Percentiles rank a stretch among this genome's conserved stretches.
These are phyloP conservation scores for Cryoendolithus antarcticus DNA, from an alignment of 2,329 filamentous ascomycete species.

Conservation along the genomic window DNA sequence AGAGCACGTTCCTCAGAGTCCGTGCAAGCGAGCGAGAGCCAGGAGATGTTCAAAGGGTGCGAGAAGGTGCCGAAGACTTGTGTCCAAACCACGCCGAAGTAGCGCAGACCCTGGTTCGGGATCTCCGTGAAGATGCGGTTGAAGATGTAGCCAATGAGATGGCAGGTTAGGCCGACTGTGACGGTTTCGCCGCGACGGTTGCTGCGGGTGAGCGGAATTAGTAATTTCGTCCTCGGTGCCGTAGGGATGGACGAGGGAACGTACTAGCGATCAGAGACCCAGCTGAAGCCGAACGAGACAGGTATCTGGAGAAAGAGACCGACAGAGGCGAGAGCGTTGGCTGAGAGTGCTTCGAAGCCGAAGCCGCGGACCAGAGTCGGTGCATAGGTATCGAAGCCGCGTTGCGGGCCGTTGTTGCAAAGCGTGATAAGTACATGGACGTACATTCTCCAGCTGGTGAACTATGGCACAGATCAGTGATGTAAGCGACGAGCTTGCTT, in stretches of 20 bases:
- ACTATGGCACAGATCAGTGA: constrained; percentile 22
- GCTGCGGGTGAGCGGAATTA: constrained; percentile 12
- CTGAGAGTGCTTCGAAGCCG: background rate
- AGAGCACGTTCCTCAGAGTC: constrained; percentile 47
- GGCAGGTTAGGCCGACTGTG: constrained; percentile 35
- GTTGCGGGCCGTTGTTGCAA: constrained; percentile 20
- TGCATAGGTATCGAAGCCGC: constrained; percentile 22
- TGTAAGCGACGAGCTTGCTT: background rate
- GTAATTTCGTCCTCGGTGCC: no score
- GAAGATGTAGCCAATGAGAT: constrained; percentile 42
- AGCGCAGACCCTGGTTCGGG: constrained; percentile 30
- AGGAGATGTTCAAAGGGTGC: constrained; percentile 47
- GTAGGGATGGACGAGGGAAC: constrained; percentile 10
- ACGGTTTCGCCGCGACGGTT: constrained; percentile 42
- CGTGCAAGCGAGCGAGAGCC: constrained; percentile 44
- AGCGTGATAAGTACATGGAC: constrained; percentile 23
- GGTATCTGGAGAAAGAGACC: constrained; percentile 31
- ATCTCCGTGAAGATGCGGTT: constrained; percentile 42
- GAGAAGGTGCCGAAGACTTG: constrained; percentile 44
- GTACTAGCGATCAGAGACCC: constrained; percentile 40
- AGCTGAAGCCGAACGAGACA: constrained; percentile 40
- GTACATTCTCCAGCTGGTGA: constrained; percentile 22
- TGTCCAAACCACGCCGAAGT: constrained; percentile 46
- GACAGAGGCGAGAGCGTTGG: constrained; percentile 22
- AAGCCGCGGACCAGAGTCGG: constrained; percentile 19